These are phyloP conservation scores for Fraxinus anomala DNA, from an alignment of 257 asterid species.

Conservation along the genomic window DNA sequence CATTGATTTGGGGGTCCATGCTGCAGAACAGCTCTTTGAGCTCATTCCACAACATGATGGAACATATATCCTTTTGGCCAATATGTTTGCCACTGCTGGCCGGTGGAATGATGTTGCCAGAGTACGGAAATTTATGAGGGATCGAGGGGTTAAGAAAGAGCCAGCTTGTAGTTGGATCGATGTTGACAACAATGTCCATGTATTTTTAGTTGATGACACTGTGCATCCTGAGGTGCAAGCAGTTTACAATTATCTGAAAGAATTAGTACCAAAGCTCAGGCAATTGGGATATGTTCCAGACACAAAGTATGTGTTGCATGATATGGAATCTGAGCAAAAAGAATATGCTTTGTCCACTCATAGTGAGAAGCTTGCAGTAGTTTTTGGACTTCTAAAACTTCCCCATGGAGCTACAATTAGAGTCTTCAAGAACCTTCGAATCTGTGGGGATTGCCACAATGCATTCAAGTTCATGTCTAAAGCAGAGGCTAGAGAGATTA, in stretches of 20 bases:
- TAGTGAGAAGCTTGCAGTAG: slow-evolving; percentile 80
- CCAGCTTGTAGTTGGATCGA: slow-evolving; percentile 82
- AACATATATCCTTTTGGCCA: slow-evolving; percentile 67
- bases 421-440: slow-evolving; percentile 68
- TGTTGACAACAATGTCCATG: slow-evolving; percentile 64
- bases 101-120: slow-evolving; percentile 55
- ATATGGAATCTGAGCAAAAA: slow-evolving; percentile 71
- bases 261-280: slow-evolving; percentile 52
- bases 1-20: slow-evolving; percentile 61
- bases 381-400: slow-evolving; percentile 62
- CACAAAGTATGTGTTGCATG: slow-evolving; percentile 62
- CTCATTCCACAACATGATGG: slow-evolving; percentile 71
- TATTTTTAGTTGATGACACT: slow-evolving; percentile 66
- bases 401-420: slow-evolving; percentile 63
- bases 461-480: slow-evolving; percentile 66
- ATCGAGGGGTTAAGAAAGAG: slow-evolving; percentile 74
- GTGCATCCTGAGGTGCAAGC: slow-evolving; percentile 64
- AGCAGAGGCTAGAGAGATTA: slow-evolving; percentile 63
- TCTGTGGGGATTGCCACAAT: slow-evolving; percentile 74
- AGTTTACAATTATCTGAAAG: slow-evolving; percentile 53
- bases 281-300: slow-evolving; percentile 71
- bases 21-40: slow-evolving; percentile 62
- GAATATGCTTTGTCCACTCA: slow-evolving; percentile 70
- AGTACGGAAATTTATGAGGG: slow-evolving; percentile 69
- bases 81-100: slow-evolving; percentile 59